A percentile compares a stretch with the other conserved stretches of the same genome.
These are phyloP conservation scores for Fusarium sp. DNA, from an alignment of 2,329 filamentous ascomycete genomes.

Conservation along the genomic window DNA sequence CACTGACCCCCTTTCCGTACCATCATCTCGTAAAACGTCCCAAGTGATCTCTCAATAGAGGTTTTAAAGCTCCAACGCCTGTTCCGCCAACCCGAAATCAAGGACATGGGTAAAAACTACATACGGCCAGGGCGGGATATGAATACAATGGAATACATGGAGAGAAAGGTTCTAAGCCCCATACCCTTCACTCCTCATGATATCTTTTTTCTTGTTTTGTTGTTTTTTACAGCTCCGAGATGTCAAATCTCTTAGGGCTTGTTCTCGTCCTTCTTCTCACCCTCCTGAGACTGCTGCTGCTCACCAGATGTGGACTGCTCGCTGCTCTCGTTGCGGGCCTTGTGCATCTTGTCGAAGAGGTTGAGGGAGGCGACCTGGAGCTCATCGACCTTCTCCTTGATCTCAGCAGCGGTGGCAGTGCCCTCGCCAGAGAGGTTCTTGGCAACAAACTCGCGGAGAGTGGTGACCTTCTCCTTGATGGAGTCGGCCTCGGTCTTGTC, in stretches of 20 bases:
- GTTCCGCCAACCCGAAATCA: conserved; percentile 60
- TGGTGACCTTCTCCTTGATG: conserved; percentile 92
- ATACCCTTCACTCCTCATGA: conserved; percentile 48
- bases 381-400: conserved; percentile 99
- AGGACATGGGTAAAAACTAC: conserved; percentile 60
- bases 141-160: conserved; percentile 65
- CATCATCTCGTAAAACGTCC: conserved; percentile 62
- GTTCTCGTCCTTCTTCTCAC: conserved; percentile 82
- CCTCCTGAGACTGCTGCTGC: conserved; percentile 66
- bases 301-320: conserved; percentile 61
- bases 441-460: conserved; percentile 88
- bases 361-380: conserved; percentile 95
- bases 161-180: conserved; percentile 51
- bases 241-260: conserved; percentile 66
- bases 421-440: conserved; percentile 96
- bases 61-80: conserved; percentile 67
- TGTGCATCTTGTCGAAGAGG: conserved; percentile 99
- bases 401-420: conserved; percentile 85
- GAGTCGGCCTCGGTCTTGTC: conserved; percentile 95
- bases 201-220: conserved; percentile 40
- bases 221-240: conserved; percentile 39
- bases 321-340: conserved; percentile 80
- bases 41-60: conserved; percentile 54
- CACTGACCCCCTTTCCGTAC: conserved; percentile 57
- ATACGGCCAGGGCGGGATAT: conserved; percentile 57